Evolutionary conservation across 495 filamentous ascomycete species (phyloP).

Genomic region (Friedmanniomyces endolithicus): DNA sequence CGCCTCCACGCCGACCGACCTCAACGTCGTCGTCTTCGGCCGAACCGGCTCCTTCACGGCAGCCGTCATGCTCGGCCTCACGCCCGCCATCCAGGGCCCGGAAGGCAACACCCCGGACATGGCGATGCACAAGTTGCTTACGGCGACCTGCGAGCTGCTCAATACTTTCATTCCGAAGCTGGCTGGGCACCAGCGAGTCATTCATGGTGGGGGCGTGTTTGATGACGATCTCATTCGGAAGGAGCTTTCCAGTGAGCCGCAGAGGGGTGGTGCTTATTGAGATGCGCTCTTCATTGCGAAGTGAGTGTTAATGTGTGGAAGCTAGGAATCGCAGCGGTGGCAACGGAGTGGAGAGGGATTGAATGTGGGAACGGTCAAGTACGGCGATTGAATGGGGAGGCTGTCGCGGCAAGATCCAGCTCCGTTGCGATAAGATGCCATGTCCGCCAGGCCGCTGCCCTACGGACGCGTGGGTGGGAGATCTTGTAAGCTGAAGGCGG

Average conservation of each 20-base stretch:
- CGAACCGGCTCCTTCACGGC: background rate
- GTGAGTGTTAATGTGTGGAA: no score
- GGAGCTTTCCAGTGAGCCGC: background rate
- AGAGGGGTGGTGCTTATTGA: background rate
- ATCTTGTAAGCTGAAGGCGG: no score
- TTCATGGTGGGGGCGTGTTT: slow-evolving; percentile 15
- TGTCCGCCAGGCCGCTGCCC: no score
- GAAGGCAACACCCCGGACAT: background rate
- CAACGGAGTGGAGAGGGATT: no score
- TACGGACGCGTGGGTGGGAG: no score
- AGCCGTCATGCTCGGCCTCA: slow-evolving; percentile 8
- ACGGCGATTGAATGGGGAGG: no score
- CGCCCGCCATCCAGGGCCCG: slow-evolving; percentile 9
- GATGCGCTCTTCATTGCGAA: background rate
- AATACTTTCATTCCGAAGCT: slow-evolving; percentile 11
- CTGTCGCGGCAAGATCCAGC: no score
- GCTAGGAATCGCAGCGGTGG: no score
- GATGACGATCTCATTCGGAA: slow-evolving; percentile 8
- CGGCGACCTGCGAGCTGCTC: slow-evolving; percentile 13
- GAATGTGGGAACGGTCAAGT: no score
- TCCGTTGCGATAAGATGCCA: no score
- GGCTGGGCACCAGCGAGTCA: slow-evolving; percentile 8
- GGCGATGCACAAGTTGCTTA: slow-evolving; percentile 8
- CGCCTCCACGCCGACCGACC: background rate
- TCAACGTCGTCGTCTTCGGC: slow-evolving; percentile 15